These are phyloP conservation scores for Effrenium voratum DNA, from an alignment of 73 alveolate species.

Conservation along the genomic window DNA sequence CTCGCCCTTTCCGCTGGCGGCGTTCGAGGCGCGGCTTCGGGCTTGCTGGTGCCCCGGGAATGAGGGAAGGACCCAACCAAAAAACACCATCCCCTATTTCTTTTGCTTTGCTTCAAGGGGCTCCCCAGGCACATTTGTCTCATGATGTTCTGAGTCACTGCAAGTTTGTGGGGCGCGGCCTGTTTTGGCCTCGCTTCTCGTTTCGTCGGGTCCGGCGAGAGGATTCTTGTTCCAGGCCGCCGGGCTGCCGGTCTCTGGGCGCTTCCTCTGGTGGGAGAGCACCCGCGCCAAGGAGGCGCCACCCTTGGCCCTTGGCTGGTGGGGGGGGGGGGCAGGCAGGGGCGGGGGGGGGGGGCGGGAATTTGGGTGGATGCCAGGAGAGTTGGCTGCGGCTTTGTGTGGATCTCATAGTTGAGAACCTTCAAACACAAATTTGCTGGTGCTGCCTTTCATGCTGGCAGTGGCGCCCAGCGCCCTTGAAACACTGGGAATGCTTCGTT, in stretches of 20 bases:
- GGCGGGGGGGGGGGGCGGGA: not conserved
- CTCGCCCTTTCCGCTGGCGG: slow-evolving; percentile 45
- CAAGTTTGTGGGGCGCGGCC: too few species aligned
- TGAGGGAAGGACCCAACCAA: not conserved
- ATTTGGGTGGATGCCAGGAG: not conserved
- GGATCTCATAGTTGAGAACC: not conserved
- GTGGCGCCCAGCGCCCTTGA: too few species aligned
- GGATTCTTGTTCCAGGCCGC: not conserved
- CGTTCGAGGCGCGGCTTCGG: slow-evolving; percentile 9
- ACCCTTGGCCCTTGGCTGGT: not conserved
- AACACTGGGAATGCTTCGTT: too few species aligned
- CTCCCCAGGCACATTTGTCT: too few species aligned
- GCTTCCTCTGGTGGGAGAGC: slow-evolving; percentile 86
- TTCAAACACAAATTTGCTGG: not conserved
- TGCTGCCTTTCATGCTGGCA: not conserved
- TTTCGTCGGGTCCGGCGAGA: not conserved
- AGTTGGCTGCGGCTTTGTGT: too few species aligned
- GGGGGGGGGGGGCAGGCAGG: not conserved
- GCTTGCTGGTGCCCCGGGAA: too few species aligned
- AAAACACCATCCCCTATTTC: not conserved
- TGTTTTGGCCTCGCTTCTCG: not conserved
- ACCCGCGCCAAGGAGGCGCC: slow-evolving; percentile 26
- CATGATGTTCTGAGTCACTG: not conserved
- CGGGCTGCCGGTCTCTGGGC: slow-evolving; percentile 39
- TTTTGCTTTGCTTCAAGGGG: too few species aligned